Evolutionary conservation across 371 early-diverging fungal species (phyloP), one percentile per base, ranked within the genome.

Genomic region (Blakeslea trispora): DNA sequence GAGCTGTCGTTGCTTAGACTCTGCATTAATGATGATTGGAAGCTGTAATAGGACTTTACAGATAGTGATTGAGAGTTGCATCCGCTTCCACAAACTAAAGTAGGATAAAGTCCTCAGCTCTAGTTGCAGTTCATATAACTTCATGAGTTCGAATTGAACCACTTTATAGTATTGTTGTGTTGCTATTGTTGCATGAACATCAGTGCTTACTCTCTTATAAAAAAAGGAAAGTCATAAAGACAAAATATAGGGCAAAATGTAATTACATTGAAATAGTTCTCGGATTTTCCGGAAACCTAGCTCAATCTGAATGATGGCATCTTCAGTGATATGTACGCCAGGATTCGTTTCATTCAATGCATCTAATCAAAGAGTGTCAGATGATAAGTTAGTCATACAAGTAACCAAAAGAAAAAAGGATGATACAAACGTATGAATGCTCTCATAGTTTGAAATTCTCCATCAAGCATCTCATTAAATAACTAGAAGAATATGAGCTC

Each of bases 381-480:
- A 43, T 59, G 64, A 48, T 28, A 42, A 39, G n/a, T n/a, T n/a
- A n/a, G n/a, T n/a, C n/a, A n/a, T n/a, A n/a, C n/a, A n/a, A n/a
- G n/a, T n/a, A n/a, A n/a, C n/a, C n/a, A n/a, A n/a, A n/a, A n/a
- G n/a, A n/a, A n/a, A n/a, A n/a, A n/a, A n/a, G n/a, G n/a, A n/a
- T n/a, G 21, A 17, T 39, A n/a, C 22, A 21, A 77, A 86, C 86
- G 71, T 44, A 86, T 81, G 66, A 86, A 79, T 22, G 79, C 72
- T n/a, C 81, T 71, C 57, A 86, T 78, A 18, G 78, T 81, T 53
- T 83, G 79, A 64, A 84, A 86, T 62, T 86, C 87, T 42, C 87
- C 87, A 53, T 83, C 84, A 75, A 84, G 71, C 68, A 86, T 82
- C 64, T 86, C 87, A 37, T 78, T 74, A 56, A 83, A 86, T 44